These are phyloP conservation scores for Deuterostichococcus epilithicus DNA, from an alignment of 139 green algal genomes.

Conservation along the genomic window DNA sequence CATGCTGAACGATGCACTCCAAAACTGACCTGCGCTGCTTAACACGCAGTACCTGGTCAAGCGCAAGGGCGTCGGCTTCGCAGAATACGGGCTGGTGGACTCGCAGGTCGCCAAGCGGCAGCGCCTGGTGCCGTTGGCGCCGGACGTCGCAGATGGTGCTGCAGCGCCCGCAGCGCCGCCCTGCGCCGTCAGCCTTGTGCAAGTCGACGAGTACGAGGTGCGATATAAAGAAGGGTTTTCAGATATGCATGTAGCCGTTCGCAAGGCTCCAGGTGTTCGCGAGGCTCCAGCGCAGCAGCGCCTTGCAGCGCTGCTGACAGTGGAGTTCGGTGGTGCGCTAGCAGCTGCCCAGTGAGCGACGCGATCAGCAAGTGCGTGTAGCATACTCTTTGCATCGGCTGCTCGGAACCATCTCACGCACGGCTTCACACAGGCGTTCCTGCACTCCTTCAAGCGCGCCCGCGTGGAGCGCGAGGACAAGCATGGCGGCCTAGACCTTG, in stretches of 20 bases:
- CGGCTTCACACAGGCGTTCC: not conserved
- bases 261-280: too few relatives aligned
- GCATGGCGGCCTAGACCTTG: constrained; percentile 17
- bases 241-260: too few relatives aligned
- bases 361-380: too few relatives aligned
- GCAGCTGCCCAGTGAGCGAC: too few relatives aligned
- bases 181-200: constrained; percentile 18
- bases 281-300: too few relatives aligned
- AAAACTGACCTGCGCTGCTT: too few relatives aligned
- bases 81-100: constrained; percentile 16
- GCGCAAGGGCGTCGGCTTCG: constrained; percentile 15
- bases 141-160: not conserved
- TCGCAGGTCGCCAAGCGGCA: constrained; percentile 18
- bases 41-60: constrained; percentile 25
- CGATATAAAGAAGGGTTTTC: too few relatives aligned
- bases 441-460: constrained; percentile 2
- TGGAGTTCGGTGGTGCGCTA: too few relatives aligned
- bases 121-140: constrained; percentile 4
- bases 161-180: not conserved
- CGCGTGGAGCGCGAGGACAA: constrained; percentile 10
- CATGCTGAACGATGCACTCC: not conserved
- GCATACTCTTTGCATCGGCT: too few relatives aligned
- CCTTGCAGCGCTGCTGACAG: too few relatives aligned
- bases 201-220: constrained; percentile 28
- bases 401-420: too few relatives aligned